Percentiles rank a stretch among this genome's conserved stretches.
phyloP scores from a whole-genome alignment of 441 rosid genomes.

The Gossypium davidsonii region DNA sequence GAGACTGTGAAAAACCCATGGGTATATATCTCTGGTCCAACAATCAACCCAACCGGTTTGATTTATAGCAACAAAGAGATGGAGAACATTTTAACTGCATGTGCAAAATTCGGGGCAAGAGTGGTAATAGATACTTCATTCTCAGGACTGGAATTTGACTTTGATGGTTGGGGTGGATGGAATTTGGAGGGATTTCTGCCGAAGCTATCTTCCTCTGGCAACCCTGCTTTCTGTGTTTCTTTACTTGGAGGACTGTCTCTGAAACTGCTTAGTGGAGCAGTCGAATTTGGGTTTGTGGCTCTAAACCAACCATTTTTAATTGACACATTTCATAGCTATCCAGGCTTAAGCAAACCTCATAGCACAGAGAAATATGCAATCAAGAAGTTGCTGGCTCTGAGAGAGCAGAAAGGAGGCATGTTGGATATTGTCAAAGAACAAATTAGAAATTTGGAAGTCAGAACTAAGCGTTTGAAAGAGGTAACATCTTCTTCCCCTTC shows the following conservation, averaged over 20 bases:
- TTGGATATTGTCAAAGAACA: slow-evolving; percentile 45
- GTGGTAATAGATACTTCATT: slow-evolving; percentile 81
- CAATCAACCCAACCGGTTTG: slow-evolving; percentile 75
- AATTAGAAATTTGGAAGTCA: slow-evolving; percentile 40
- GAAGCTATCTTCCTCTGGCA: slow-evolving; percentile 37
- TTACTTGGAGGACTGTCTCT: slow-evolving; percentile 78
- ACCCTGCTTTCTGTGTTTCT: slow-evolving; percentile 51
- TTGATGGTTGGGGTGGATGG: slow-evolving; percentile 57
- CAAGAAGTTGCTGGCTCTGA: slow-evolving; percentile 66
- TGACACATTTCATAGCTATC: slow-evolving; percentile 58
- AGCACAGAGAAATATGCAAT: slow-evolving; percentile 70
- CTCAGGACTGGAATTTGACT: slow-evolving; percentile 76
- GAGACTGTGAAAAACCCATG: slow-evolving; percentile 64
- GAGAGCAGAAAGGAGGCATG: slow-evolving; percentile 52
- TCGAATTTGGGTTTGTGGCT: slow-evolving; percentile 62
- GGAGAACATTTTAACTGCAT: slow-evolving; percentile 46
- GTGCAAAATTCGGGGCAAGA: slow-evolving; percentile 73
- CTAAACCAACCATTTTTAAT: slow-evolving; percentile 43
- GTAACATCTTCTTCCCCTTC: slow-evolving; percentile 26
- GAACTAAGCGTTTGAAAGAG: slow-evolving; percentile 78
- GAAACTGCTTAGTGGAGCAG: slow-evolving; percentile 66
- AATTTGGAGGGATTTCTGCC: slow-evolving; percentile 43
- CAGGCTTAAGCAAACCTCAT: slow-evolving; percentile 89
- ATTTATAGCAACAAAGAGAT: slow-evolving; percentile 70
- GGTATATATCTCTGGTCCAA: slow-evolving; percentile 93